A percentile compares a stretch with the other conserved stretches of the same genome.
Evolutionary conservation across 164 flowering plant species (phyloP).

Genomic region (Protea cynaroides): DNA sequence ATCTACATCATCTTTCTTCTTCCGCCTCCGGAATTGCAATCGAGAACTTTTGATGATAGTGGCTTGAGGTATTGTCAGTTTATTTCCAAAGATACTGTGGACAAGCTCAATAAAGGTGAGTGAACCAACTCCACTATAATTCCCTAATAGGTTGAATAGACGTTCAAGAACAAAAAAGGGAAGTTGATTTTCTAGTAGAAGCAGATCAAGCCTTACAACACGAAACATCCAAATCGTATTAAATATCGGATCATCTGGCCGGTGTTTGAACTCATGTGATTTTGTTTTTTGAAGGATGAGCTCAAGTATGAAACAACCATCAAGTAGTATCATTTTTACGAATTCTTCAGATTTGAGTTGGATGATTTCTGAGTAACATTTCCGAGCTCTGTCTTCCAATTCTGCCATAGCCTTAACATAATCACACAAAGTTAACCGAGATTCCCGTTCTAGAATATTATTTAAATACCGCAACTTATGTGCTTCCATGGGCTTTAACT

Average conservation of each 20-base stretch:
- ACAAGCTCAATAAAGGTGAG: no score
- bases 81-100: no score
- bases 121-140: no score
- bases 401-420: slow-evolving; percentile 18
- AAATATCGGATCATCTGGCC: slow-evolving; percentile 50
- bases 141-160: no score
- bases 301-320: slow-evolving; percentile 51
- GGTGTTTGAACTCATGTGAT: no score
- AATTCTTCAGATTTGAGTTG: slow-evolving; percentile 32
- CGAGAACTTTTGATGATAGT: no score
- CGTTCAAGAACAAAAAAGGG: slow-evolving; percentile 43
- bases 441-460: slow-evolving; percentile 15
- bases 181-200: slow-evolving; percentile 57
- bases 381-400: slow-evolving; percentile 35
- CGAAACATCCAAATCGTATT: slow-evolving; percentile 37
- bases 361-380: slow-evolving; percentile 40
- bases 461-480: slow-evolving; percentile 38
- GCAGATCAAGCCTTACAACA: slow-evolving; percentile 41
- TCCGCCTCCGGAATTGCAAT: no score
- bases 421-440: slow-evolving; percentile 12
- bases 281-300: slow-evolving; percentile 17
- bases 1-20: no score
- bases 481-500: slow-evolving; percentile 35
- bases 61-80: no score
- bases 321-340: slow-evolving; percentile 52